Evolutionary conservation across 768 basidiomycete genomes (phyloP), one percentile per base, ranked within the genome.

Genomic region (Lactifluus hygrophoroides): DNA sequence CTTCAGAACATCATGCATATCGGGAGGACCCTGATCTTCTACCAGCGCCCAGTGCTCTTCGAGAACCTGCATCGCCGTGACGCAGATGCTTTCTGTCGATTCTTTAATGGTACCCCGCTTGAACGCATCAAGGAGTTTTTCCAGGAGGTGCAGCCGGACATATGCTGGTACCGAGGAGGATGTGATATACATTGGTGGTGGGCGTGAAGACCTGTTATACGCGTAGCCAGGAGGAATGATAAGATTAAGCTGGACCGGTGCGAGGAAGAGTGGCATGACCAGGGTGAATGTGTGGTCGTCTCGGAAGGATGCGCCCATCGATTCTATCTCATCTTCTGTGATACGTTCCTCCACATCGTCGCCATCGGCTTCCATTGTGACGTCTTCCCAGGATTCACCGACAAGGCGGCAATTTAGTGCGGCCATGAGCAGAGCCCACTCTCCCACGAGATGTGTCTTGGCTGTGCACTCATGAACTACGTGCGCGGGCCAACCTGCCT

Each of bases 401-500:
- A 83, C 65, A 19, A 90, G 75, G 37, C 71, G 76, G 56, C 71
- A 71, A 57, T 85, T 80, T 14, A 90, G 74, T 2, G 74, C 71
- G 4, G 77, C 76, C 25, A 86, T 68, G 4, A 94, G 75, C 7
- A 74, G 61, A 50, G 80, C 79, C 76, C 82, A 79, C 69, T 80
- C 72, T 62, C 78, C 69, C 11, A 74, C 64, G 27, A 79, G 64
- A 35, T 65, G 64, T 9, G 68, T 56, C 53, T 78, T 72, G 17
- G 69, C 47, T 7, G 76, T 68, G 56, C 78, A 78, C 32, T 80
- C 77, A 65, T 80, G 82, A 47, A 94, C 89, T 13, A 79, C 72
- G 62, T 84, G 81, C 3, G 77, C 69, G 25, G 92, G 92, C 77
- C 86, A 94, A 21, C 92, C 92, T 51, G 85, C 89, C 70, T 88